Base-by-base conservation (phyloP, 768 basidiomycete species). In the Tricholoma matsutake region DNA sequence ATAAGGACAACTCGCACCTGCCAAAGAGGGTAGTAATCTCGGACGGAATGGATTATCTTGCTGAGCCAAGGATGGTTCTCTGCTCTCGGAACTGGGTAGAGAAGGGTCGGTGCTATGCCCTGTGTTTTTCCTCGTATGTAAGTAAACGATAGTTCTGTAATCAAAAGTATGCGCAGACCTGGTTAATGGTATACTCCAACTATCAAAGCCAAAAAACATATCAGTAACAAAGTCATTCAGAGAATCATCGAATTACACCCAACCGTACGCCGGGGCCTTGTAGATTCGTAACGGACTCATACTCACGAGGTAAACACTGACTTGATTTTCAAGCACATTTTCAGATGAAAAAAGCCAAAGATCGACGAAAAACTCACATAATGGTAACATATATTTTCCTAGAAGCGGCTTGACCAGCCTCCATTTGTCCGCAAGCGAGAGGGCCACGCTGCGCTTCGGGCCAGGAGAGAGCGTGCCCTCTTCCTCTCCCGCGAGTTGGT, bases 21-120 rank as follows among this genome's bases (percentile, higher is more conserved):
- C 88, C 91, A 92, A 41, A 92, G 82, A 6, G 90, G 90, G 71
- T 94, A 94, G 69, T 91, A 94, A 68, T 94, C 92, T 47, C 90
- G 79, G 25, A 90, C 78, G 0, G 84, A 86, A 66, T 87, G 83
- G 62, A 94, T 87, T 59, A 93, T 79, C 65, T 77, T 79, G 63
- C 83, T 82, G 56, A 92, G 76, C 22, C 88, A 56, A 13, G 80
- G 76, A 57, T 84, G 76, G 2, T 74, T 71, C 1, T 79, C 79
- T 3, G 76, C 70, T 0, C 79, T 77, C 0, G 92, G 91, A 6
- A 92, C 80, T 2, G 89, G 84, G 68, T 91, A 94, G 9, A 93
- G 69, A 5, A 94, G 73, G 0, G 90, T 92, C 0, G 92, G 92
- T 6, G 90, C 80, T 13, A 94, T 83, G 25, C 92, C 92, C 84